A percentile compares a stretch with the other conserved stretches of the same genome.
These are phyloP conservation scores for Septoria linicola DNA, from an alignment of 2,329 filamentous ascomycete genomes.

Conservation along the genomic window DNA sequence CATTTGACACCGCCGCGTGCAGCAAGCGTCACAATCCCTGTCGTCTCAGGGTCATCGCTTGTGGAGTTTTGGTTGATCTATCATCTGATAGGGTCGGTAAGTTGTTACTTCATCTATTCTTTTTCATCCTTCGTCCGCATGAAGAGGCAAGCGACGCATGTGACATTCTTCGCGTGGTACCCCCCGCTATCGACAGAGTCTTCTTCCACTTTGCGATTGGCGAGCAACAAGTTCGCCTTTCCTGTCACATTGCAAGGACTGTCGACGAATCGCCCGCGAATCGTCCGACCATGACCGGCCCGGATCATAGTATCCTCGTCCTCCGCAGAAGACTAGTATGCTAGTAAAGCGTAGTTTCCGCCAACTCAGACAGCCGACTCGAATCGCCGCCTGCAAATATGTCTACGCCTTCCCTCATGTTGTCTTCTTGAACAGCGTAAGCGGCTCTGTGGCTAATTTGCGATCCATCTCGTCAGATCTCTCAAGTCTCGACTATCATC, in stretches of 20 bases:
- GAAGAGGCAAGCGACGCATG: too few species aligned
- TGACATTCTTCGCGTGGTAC: too few species aligned
- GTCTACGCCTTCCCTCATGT: neutral
- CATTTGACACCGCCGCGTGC: neutral
- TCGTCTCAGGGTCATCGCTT: neutral
- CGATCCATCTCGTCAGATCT: too few species aligned
- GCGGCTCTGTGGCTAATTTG: too few species aligned
- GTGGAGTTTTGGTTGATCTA: neutral
- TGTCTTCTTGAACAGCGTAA: too few species aligned
- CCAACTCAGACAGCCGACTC: neutral
- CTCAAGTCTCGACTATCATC: too few species aligned
- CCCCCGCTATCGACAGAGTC: neutral
- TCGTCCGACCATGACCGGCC: neutral
- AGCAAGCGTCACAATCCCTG: constrained; percentile 1
- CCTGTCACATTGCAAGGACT: neutral
- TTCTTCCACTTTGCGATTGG: neutral
- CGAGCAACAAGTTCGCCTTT: neutral
- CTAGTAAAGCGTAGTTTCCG: neutral
- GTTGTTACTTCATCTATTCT: neutral
- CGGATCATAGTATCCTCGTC: neutral
- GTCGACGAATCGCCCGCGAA: neutral
- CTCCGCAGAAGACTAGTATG: neutral
- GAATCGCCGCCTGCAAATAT: neutral
- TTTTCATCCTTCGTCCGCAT: too few species aligned
- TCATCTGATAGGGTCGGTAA: neutral